Percentiles rank a stretch among this genome's conserved stretches.
These are phyloP conservation scores for Agastache rugosa DNA, from an alignment of 257 asterid genomes.

Conservation along the genomic window DNA sequence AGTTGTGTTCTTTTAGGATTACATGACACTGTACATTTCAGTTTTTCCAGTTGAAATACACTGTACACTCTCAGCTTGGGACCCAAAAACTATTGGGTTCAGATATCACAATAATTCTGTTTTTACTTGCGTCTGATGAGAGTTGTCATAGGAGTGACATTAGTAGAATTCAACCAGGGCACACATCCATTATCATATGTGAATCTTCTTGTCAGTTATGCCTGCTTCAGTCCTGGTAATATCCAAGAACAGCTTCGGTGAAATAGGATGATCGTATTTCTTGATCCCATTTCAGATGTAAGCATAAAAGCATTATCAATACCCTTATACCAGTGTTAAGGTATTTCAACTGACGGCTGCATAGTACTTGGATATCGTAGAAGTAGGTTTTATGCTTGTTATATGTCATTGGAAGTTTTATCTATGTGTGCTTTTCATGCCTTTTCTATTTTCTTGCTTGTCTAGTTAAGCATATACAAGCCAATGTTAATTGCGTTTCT, in stretches of 20 bases:
- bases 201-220: neutral
- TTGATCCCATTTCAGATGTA: neutral
- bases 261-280: neutral
- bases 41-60: conserved; percentile 2
- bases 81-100: neutral
- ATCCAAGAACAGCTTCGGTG: neutral
- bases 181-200: neutral
- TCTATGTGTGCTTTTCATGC: neutral
- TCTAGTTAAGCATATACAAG: neutral
- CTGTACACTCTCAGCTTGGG: neutral
- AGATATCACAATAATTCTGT: neutral
- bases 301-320: neutral
- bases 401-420: neutral
- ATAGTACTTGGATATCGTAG: neutral
- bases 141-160: neutral
- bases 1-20: neutral
- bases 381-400: neutral
- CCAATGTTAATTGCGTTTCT: neutral
- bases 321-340: neutral
- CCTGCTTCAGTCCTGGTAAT: neutral
- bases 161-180: conserved; percentile 9
- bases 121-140: neutral
- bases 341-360: neutral
- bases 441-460: conserved; percentile 5
- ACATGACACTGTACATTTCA: neutral